phyloP scores from a whole-genome alignment of 106 monocot genomes.

The Acorus gramineus region DNA sequence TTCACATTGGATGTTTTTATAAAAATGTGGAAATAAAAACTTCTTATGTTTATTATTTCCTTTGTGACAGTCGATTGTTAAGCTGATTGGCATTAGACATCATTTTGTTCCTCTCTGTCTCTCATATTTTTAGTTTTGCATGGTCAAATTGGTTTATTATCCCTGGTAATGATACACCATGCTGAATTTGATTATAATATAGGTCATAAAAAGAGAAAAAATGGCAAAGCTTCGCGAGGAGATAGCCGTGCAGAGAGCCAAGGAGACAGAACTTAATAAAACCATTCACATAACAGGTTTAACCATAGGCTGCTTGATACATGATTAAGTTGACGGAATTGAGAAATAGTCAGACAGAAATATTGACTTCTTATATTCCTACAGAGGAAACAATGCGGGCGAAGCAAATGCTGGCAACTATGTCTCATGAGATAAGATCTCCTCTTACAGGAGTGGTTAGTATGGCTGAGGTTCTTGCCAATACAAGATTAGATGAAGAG shows the following conservation, averaged over 20 bases:
- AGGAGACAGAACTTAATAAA: conserved; percentile 68
- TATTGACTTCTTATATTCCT: conserved; percentile 8
- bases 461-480: conserved; percentile 70
- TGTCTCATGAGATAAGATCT: conserved; percentile 85
- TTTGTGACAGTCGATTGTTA: no score
- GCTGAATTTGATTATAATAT: conserved; percentile 7
- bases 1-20: no score
- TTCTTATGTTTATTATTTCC: no score
- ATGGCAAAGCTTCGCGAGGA: conserved; percentile 52
- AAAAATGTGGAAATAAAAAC: no score
- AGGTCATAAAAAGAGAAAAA: conserved; percentile 65
- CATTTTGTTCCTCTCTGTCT: not conserved
- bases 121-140: not conserved
- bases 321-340: no score
- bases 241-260: conserved; percentile 69
- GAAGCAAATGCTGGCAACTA: conserved; percentile 81
- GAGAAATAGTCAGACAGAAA: no score
- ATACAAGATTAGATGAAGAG: conserved; percentile 50
- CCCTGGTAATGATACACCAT: not conserved
- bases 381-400: conserved; percentile 80
- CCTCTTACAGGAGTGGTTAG: conserved; percentile 73
- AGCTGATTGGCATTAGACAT: no score
- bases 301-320: not conserved
- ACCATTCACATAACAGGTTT: conserved; percentile 67
- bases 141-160: not conserved